Percentiles rank a stretch among this genome's conserved stretches.
phyloP scores from a whole-genome alignment of 352 stramenopile genomes.

The Pythium phragmitis region DNA sequence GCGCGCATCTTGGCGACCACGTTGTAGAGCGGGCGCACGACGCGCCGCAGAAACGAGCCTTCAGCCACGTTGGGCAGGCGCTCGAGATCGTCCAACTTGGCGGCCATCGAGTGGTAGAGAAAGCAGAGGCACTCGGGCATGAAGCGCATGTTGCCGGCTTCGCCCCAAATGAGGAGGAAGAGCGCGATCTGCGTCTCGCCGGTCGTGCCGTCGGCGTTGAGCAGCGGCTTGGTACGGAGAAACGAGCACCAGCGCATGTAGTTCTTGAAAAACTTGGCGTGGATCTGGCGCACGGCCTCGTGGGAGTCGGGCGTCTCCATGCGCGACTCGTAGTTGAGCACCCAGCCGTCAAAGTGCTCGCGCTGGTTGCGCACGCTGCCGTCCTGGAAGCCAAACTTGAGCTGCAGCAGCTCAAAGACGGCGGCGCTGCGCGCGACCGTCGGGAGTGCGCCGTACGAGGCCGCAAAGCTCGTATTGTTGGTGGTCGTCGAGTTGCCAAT shows the following conservation, averaged over 20 bases:
- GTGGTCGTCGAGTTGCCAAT: background rate
- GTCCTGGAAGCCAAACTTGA: constrained; percentile 87
- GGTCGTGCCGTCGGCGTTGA: constrained; percentile 39
- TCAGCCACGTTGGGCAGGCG: constrained; percentile 58
- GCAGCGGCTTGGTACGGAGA: constrained; percentile 85
- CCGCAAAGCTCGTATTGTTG: too few relatives aligned
- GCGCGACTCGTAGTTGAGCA: constrained; percentile 84
- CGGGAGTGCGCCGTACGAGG: constrained; percentile 19
- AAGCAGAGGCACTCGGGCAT: constrained; percentile 91
- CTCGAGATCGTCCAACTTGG: constrained; percentile 66
- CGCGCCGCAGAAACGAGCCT: constrained; percentile 65
- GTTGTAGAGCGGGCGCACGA: constrained; percentile 77
- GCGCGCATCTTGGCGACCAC: constrained; percentile 75
- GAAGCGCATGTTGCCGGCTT: constrained; percentile 82
- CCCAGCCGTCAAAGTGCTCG: constrained; percentile 83
- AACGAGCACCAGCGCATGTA: constrained; percentile 95
- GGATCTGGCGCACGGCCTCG: constrained; percentile 73
- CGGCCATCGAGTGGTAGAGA: constrained; percentile 79
- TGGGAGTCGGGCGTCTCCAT: constrained; percentile 46
- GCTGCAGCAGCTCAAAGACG: constrained; percentile 81
- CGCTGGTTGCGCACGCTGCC: constrained; percentile 83
- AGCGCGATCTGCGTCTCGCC: constrained; percentile 70
- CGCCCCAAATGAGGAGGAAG: constrained; percentile 86
- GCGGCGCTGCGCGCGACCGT: constrained; percentile 31
- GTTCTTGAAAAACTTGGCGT: constrained; percentile 94